Conservation (phyloP, 305 asterid genomes). For the Lippia alba region DNA sequence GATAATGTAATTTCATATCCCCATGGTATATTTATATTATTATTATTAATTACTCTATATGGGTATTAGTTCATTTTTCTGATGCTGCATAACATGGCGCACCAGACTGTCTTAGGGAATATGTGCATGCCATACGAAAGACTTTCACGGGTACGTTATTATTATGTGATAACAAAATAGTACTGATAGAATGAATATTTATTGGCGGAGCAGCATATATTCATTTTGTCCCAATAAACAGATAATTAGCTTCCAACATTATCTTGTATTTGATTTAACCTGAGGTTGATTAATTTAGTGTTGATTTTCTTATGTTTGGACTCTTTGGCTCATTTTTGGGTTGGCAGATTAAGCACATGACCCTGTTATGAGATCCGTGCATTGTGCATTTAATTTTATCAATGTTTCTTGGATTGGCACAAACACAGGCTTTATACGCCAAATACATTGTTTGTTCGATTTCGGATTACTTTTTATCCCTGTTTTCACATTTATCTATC, state of each 20-base stretch:
- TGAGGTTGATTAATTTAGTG: neutral
- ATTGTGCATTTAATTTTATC: neutral
- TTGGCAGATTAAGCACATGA: slow-evolving; percentile 55
- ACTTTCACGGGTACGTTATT: neutral
- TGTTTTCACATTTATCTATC: slow-evolving; percentile 21
- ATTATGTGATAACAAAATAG: neutral
- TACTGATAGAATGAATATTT: neutral
- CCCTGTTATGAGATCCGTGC: slow-evolving; percentile 52
- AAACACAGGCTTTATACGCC: slow-evolving; percentile 29
- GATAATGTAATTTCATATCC: no score
- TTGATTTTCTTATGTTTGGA: neutral
- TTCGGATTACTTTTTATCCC: slow-evolving; percentile 33
- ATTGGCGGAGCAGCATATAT: slow-evolving; percentile 15
- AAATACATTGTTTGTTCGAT: slow-evolving; percentile 41
- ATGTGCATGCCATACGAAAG: neutral
- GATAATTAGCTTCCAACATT: neutral
- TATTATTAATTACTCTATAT: no score
- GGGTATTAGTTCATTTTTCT: no score
- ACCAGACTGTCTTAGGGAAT: no score
- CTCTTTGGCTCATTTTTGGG: slow-evolving; percentile 4
- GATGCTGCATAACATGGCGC: no score
- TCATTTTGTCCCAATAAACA: slow-evolving; percentile 24
- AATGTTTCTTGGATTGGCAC: slow-evolving; percentile 21
- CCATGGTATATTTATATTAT: no score
- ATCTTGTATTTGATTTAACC: no score